phyloP scores from a whole-genome alignment of 2,329 filamentous ascomycete genomes.

The Colletotrichum plurivorum region DNA sequence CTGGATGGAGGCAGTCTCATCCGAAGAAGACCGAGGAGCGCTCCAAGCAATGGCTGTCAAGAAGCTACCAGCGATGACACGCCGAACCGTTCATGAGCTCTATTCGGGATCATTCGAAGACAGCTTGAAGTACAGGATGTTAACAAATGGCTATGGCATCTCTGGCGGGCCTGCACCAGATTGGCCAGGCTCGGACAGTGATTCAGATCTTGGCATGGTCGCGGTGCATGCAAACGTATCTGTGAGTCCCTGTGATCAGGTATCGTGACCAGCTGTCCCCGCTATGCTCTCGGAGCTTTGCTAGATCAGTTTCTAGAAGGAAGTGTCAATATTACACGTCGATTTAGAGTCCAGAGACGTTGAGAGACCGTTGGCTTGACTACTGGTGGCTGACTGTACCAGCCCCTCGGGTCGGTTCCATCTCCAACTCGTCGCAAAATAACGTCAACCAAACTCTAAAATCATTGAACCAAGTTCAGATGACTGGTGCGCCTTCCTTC shows the following conservation, averaged over 20 bases:
- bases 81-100: neutral
- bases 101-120: neutral
- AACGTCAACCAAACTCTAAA: neutral
- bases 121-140: neutral
- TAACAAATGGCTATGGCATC: slow-evolving; percentile 1
- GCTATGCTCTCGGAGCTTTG: too few species aligned
- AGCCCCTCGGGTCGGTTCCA: too few species aligned
- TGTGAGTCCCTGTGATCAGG: neutral
- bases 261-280: too few species aligned
- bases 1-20: neutral
- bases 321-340: too few species aligned
- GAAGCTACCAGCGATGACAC: neutral
- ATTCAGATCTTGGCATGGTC: slow-evolving; percentile 1
- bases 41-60: neutral
- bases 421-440: too few species aligned
- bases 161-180: neutral
- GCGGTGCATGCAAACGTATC: slow-evolving; percentile 16
- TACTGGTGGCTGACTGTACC: too few species aligned
- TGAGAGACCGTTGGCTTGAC: too few species aligned
- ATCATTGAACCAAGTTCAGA: neutral
- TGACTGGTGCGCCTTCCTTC: neutral
- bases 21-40: neutral
- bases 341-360: too few species aligned
- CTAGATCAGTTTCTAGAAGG: too few species aligned
- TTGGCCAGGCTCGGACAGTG: neutral